phyloP scores from a whole-genome alignment of 305 asterid species.

The Striga hermonthica region DNA sequence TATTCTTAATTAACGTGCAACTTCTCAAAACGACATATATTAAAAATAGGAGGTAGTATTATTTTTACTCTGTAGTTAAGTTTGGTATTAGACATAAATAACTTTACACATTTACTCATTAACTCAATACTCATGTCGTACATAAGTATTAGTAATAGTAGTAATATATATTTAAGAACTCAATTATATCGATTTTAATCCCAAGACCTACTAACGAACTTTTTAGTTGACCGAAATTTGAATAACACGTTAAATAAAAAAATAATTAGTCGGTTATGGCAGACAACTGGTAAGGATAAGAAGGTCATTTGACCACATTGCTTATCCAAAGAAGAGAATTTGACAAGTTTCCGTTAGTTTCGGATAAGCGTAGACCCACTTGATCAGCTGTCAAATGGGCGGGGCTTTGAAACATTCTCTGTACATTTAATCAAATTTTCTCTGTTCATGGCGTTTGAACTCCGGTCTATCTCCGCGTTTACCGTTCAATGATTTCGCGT shows the following conservation, averaged over 20 bases:
- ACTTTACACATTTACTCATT: too few relatives aligned
- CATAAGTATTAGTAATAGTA: too few relatives aligned
- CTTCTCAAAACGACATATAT: too few relatives aligned
- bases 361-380: conserved; percentile 30
- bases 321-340: not conserved
- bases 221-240: too few relatives aligned
- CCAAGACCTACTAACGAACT: not conserved
- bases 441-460: conserved; percentile 26
- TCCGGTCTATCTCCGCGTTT: conserved; percentile 37
- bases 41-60: too few relatives aligned
- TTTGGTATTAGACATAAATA: too few relatives aligned
- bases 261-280: not conserved
- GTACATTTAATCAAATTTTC: too few relatives aligned
- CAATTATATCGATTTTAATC: not conserved
- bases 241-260: not conserved
- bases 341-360: conserved; percentile 32
- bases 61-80: too few relatives aligned
- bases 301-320: conserved; percentile 4
- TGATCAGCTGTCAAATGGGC: not conserved
- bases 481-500: conserved; percentile 30
- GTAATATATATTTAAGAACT: too few relatives aligned
- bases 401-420: too few relatives aligned
- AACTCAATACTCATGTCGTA: not conserved
- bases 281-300: not conserved
- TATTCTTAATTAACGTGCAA: too few relatives aligned